phyloP scores from a whole-genome alignment of 345 rosid species.

The Eutrema heterophyllum region DNA sequence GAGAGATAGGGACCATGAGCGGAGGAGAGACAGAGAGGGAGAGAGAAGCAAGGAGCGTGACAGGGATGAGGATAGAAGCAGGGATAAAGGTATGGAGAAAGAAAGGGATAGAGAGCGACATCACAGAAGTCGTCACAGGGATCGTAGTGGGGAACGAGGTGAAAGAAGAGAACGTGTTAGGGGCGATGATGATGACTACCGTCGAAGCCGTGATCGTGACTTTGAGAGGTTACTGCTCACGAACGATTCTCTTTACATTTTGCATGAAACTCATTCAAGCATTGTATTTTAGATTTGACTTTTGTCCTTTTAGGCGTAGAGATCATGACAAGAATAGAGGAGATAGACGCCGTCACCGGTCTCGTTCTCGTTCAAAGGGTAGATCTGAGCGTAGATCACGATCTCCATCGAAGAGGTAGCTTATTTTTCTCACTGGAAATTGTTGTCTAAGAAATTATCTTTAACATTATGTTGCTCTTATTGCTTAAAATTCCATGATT shows the following conservation, averaged over 20 bases:
- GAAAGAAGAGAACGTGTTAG: constrained; percentile 70
- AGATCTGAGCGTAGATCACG: constrained; percentile 66
- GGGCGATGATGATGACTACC: constrained; percentile 59
- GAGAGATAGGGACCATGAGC: constrained; percentile 19
- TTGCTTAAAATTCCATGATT: neutral
- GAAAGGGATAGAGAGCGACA: constrained; percentile 46
- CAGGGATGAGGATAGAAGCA: neutral
- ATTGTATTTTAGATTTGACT: neutral
- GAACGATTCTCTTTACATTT: neutral
- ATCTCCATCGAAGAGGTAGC: constrained; percentile 78
- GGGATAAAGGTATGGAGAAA: constrained; percentile 26
- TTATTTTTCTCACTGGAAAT: neutral
- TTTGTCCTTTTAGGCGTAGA: constrained; percentile 41
- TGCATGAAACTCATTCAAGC: neutral
- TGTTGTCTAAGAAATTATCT: neutral
- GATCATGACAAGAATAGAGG: constrained; percentile 59
- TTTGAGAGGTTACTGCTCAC: constrained; percentile 35
- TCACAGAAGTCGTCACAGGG: constrained; percentile 43
- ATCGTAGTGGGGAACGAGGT: constrained; percentile 46
- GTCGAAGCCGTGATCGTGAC: constrained; percentile 51
- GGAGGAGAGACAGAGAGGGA: constrained; percentile 27
- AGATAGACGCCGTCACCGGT: constrained; percentile 50
- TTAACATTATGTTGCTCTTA: neutral
- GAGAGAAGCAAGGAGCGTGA: constrained; percentile 32
- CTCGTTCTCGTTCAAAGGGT: constrained; percentile 39